A percentile compares a stretch with the other conserved stretches of the same genome.
Evolutionary conservation across 2,329 filamentous ascomycete species (phyloP).

Genomic region (Diaporthe humulicola): DNA sequence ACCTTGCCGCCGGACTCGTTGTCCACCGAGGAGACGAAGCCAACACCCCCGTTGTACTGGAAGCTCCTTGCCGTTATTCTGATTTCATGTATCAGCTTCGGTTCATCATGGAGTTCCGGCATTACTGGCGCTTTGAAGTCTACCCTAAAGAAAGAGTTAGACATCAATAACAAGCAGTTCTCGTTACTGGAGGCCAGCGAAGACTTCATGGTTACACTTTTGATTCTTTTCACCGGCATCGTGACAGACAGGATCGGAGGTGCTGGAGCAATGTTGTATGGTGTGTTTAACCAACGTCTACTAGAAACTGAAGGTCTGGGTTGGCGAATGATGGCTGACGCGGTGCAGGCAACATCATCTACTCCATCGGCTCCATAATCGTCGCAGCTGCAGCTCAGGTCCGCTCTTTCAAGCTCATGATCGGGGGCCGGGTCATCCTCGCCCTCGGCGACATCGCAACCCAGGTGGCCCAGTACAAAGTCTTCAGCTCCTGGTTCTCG

Average conservation of each 20-base stretch:
- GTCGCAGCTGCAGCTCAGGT: conserved; percentile 69
- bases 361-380: conserved; percentile 69
- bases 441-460: conserved; percentile 74
- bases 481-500: conserved; percentile 75
- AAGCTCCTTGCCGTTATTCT: not conserved
- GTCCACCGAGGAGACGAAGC: conserved; percentile 1
- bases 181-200: conserved; percentile 71
- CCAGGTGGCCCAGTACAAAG: conserved; percentile 74
- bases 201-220: conserved; percentile 70
- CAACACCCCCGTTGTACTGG: conserved; percentile 1
- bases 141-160: conserved; percentile 4
- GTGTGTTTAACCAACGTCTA: conserved; percentile 44
- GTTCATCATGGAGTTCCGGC: conserved; percentile 17
- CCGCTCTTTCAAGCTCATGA: conserved; percentile 72
- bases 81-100: conserved; percentile 23
- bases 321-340: conserved; percentile 48
- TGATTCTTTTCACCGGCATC: conserved; percentile 68
- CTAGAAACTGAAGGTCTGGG: not conserved
- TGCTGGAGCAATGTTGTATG: conserved; percentile 50
- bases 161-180: conserved; percentile 71
- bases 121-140: conserved; percentile 14
- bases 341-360: conserved; percentile 73
- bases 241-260: conserved; percentile 71
- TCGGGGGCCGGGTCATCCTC: conserved; percentile 66
- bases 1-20: not conserved